Evolutionary conservation across 2,329 filamentous ascomycete species (phyloP).

Genomic region (Alternaria novae-zelandiae): DNA sequence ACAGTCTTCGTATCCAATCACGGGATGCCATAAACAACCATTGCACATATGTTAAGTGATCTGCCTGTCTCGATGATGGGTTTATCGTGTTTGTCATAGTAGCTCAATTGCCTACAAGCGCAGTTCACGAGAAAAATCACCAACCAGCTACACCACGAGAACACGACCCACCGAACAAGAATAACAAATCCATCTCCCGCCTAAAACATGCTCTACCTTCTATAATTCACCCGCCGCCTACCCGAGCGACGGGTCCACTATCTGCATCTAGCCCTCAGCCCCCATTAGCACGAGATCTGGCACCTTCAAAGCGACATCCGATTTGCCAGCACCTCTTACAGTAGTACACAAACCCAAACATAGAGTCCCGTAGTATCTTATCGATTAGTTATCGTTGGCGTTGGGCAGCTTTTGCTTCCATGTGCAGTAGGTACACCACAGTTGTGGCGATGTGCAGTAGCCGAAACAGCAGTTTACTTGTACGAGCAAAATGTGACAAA

Average conservation of each 20-base stretch:
- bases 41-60: not conserved
- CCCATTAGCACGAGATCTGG: not conserved
- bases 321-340: not conserved
- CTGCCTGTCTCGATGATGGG: not conserved
- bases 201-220: not conserved
- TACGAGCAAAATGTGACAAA: not conserved
- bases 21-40: not conserved
- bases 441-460: slow-evolving; percentile 1
- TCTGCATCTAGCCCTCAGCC: not conserved
- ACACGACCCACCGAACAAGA: not conserved
- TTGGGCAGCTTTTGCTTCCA: not conserved
- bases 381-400: not conserved
- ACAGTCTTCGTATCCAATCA: not conserved
- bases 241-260: not conserved
- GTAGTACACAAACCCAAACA: not conserved
- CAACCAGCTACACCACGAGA: not conserved
- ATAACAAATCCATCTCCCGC: not conserved
- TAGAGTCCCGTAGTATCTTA: not conserved
- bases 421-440: not conserved
- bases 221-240: not conserved
- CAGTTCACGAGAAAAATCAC: not conserved
- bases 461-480: not conserved
- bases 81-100: not conserved
- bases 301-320: not conserved
- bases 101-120: not conserved